Conservation (phyloP, 2,329 filamentous ascomycete genomes). For the Calonectria hongkongensis region DNA sequence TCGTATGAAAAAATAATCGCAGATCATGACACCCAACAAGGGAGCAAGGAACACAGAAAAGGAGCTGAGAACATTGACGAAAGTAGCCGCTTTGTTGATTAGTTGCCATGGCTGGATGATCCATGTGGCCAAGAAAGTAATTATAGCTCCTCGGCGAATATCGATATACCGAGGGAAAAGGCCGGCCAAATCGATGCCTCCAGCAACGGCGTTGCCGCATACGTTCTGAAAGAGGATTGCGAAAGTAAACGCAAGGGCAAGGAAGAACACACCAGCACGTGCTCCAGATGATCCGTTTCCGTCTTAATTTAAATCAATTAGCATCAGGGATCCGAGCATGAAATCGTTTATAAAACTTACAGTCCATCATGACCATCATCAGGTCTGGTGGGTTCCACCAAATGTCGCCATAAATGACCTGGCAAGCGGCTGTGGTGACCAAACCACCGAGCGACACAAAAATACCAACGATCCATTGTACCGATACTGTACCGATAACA, state of each 20-base stretch:
- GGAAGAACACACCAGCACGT: slow-evolving; percentile 56
- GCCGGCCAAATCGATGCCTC: slow-evolving; percentile 56
- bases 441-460: slow-evolving; percentile 53
- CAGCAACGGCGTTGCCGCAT: slow-evolving; percentile 55
- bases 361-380: slow-evolving; percentile 55
- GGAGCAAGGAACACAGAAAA: slow-evolving; percentile 57
- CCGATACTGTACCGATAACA: slow-evolving; percentile 52
- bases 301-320: neutral
- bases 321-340: neutral
- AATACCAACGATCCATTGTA: slow-evolving; percentile 55
- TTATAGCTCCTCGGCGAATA: slow-evolving; percentile 54
- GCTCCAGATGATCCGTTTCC: slow-evolving; percentile 37
- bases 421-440: slow-evolving; percentile 54
- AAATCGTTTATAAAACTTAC: slow-evolving; percentile 17
- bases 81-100: slow-evolving; percentile 54
- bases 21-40: slow-evolving; percentile 56
- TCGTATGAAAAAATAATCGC: slow-evolving; percentile 57
- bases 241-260: slow-evolving; percentile 52
- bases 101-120: slow-evolving; percentile 57
- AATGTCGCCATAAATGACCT: slow-evolving; percentile 53
- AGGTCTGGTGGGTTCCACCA: slow-evolving; percentile 54
- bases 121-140: slow-evolving; percentile 51
- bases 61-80: slow-evolving; percentile 53
- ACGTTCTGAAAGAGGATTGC: slow-evolving; percentile 57
- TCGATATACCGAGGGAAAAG: slow-evolving; percentile 54